Conservation (phyloP, 176 grass and related monocot species). For the Calamus simplicifolius region DNA sequence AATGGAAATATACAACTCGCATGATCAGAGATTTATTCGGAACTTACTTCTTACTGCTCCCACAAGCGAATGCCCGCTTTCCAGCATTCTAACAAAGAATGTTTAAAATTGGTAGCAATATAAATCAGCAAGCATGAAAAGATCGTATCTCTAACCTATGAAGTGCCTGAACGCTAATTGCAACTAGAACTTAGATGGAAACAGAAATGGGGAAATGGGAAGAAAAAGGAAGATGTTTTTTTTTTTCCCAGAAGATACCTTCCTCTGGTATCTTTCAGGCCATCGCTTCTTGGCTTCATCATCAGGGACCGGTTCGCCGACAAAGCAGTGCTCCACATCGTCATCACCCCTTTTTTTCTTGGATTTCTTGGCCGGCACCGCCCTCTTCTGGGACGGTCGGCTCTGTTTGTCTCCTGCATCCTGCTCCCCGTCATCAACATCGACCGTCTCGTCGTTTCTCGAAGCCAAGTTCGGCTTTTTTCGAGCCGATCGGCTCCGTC, state of each 20-base stretch:
- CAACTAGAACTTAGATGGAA: neutral
- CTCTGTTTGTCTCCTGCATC: neutral
- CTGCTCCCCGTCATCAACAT: neutral
- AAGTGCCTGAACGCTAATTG: neutral
- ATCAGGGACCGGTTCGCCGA: conserved; percentile 26
- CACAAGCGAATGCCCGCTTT: neutral
- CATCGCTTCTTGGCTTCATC: conserved; percentile 41
- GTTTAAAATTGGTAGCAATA: neutral
- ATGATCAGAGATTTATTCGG: neutral
- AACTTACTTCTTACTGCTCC: conserved; percentile 5
- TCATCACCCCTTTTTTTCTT: neutral
- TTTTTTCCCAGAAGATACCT: conserved; percentile 6
- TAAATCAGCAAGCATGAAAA: conserved; percentile 4
- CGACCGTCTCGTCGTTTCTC: too few relatives aligned
- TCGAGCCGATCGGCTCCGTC: conserved; percentile 2
- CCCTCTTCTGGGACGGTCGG: conserved; percentile 22
- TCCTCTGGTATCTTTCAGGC: conserved; percentile 47
- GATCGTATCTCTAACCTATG: neutral
- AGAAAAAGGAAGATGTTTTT: neutral
- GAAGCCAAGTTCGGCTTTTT: conserved; percentile 25
- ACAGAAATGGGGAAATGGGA: neutral
- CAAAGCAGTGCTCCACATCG: conserved; percentile 21
- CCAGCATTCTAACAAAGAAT: too few relatives aligned
- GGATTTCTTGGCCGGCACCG: conserved; percentile 16
- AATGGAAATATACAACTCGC: neutral